phyloP scores from a whole-genome alignment of 441 rosid genomes.

The Populus hybrid region DNA sequence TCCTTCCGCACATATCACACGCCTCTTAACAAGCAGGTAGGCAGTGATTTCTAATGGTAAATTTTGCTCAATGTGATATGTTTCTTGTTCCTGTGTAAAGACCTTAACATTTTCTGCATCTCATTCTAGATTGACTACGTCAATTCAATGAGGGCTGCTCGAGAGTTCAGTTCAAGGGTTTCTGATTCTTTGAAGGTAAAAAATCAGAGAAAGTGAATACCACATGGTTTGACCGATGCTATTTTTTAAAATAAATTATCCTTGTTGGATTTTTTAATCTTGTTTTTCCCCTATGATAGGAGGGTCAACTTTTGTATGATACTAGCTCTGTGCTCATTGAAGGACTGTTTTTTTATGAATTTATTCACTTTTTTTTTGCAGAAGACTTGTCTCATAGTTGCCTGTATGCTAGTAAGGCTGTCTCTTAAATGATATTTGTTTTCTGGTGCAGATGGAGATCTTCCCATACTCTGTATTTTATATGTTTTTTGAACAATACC shows the following conservation, averaged over 20 bases:
- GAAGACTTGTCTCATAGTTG: background rate
- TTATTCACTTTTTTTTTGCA: background rate
- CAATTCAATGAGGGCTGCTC: slow-evolving; percentile 92
- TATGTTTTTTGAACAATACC: slow-evolving; percentile 99
- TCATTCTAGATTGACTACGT: slow-evolving; percentile 69
- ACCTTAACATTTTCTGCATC: slow-evolving; percentile 2
- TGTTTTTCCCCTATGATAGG: background rate
- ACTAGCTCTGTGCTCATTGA: background rate
- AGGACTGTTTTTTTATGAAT: background rate
- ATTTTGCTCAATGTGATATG: slow-evolving; percentile 14
- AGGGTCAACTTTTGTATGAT: background rate
- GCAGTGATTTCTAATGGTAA: slow-evolving; percentile 9
- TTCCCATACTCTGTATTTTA: slow-evolving; percentile 98
- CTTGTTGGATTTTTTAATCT: background rate
- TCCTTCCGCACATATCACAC: slow-evolving; percentile 99
- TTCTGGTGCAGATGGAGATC: slow-evolving; percentile 76
- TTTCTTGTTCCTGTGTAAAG: background rate
- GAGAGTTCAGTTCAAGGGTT: slow-evolving; percentile 70
- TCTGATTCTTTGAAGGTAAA: slow-evolving; percentile 84
- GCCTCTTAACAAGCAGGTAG: slow-evolving; percentile 94
- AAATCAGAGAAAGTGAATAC: slow-evolving; percentile 5
- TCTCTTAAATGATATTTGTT: slow-evolving; percentile 13
- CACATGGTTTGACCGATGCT: slow-evolving; percentile 1
- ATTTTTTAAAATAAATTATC: slow-evolving; percentile 11
- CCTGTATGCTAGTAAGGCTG: background rate